These are phyloP conservation scores for Neonectria hederae DNA, from an alignment of 2,329 filamentous ascomycete genomes.

Conservation along the genomic window DNA sequence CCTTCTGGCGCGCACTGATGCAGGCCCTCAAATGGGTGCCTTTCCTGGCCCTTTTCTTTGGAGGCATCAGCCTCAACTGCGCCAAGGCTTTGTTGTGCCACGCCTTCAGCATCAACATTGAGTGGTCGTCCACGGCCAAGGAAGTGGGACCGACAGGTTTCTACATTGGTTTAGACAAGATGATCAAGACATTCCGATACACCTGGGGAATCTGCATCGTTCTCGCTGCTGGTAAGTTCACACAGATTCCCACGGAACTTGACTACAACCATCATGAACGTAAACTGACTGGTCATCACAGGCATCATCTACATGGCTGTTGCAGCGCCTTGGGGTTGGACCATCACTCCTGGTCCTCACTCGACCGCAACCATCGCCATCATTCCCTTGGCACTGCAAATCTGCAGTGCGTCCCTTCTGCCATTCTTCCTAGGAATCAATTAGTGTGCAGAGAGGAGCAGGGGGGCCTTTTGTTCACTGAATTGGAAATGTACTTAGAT, in stretches of 20 bases:
- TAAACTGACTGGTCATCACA: neutral
- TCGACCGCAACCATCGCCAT: conserved; percentile 42
- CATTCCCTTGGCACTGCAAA: conserved; percentile 39
- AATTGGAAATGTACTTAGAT: neutral
- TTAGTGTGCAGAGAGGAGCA: neutral
- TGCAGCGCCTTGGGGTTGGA: conserved; percentile 40
- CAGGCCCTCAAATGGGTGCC: conserved; percentile 41
- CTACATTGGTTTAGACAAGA: conserved; percentile 48
- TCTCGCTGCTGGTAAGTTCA: conserved; percentile 18
- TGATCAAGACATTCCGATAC: conserved; percentile 58
- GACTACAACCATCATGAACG: neutral
- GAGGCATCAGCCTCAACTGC: conserved; percentile 43
- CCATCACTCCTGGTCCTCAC: conserved; percentile 36
- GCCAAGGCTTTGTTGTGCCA: conserved; percentile 42
- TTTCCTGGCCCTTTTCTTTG: conserved; percentile 44
- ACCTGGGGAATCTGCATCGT: conserved; percentile 38
- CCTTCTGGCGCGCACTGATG: conserved; percentile 39
- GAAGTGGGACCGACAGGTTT: conserved; percentile 43
- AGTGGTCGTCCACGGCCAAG: conserved; percentile 44
- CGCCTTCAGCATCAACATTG: conserved; percentile 42
- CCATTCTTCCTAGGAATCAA: conserved; percentile 38
- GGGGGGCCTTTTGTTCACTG: neutral
- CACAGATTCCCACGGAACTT: neutral
- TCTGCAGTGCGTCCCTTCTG: conserved; percentile 35
- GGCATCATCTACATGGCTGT: conserved; percentile 42